Conservation (phyloP, 352 stramenopile species). For the Pythium sukuiense region DNA sequence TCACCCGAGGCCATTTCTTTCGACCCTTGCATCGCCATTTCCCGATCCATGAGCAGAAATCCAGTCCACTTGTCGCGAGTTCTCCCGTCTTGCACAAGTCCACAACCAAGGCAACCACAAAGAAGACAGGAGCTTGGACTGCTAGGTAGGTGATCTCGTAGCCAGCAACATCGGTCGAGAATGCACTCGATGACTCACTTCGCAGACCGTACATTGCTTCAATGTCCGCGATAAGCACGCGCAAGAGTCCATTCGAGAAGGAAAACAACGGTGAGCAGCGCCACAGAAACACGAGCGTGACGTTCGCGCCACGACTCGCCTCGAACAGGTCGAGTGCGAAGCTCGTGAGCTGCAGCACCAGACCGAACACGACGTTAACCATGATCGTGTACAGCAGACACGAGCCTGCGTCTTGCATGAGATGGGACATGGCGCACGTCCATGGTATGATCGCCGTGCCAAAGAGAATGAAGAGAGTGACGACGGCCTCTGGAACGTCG, state of each 20-base stretch:
- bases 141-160: slow-evolving; percentile 82
- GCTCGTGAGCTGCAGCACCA: slow-evolving; percentile 56
- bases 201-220: slow-evolving; percentile 52
- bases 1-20: no score
- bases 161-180: slow-evolving; percentile 49
- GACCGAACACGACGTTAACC: slow-evolving; percentile 68
- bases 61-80: slow-evolving; percentile 13
- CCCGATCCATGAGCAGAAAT: slow-evolving; percentile 18
- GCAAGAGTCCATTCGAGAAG: slow-evolving; percentile 58
- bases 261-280: slow-evolving; percentile 69
- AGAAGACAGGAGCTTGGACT: slow-evolving; percentile 72
- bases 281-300: slow-evolving; percentile 57
- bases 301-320: slow-evolving; percentile 43
- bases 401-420: slow-evolving; percentile 51
- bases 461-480: slow-evolving; percentile 65
- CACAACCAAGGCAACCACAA: slow-evolving; percentile 58
- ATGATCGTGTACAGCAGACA: slow-evolving; percentile 68
- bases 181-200: slow-evolving; percentile 37
- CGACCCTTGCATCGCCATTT: no score
- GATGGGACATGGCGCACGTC: slow-evolving; percentile 68
- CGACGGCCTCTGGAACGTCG: slow-evolving; percentile 45
- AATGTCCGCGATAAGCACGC: slow-evolving; percentile 52
- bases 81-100: slow-evolving; percentile 52
- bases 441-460: slow-evolving; percentile 51
- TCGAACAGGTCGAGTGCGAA: slow-evolving; percentile 55